Evolutionary conservation across 768 basidiomycete genomes (phyloP).

Genomic region (Kwoniella bestiolae): DNA sequence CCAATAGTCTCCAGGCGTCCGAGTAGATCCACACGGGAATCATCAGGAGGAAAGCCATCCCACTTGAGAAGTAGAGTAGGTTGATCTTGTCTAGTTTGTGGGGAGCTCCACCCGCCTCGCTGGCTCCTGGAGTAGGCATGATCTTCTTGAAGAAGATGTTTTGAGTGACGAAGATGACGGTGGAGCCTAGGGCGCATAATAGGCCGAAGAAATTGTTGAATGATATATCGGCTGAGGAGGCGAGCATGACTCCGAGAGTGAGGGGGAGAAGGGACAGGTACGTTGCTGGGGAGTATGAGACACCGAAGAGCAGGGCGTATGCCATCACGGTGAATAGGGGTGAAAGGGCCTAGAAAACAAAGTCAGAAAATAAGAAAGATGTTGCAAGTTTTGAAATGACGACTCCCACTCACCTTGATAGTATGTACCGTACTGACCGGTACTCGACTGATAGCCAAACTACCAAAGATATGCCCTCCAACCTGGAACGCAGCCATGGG

Average conservation of each 20-base stretch:
- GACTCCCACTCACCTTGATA: slow-evolving; percentile 75
- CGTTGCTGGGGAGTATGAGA: slow-evolving; percentile 87
- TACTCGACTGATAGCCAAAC: slow-evolving; percentile 93
- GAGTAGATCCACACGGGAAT: slow-evolving; percentile 91
- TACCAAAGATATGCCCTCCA: slow-evolving; percentile 95
- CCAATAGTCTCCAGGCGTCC: slow-evolving; percentile 74
- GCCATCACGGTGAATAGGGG: slow-evolving; percentile 96
- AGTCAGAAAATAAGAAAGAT: too few species aligned
- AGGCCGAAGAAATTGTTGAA: slow-evolving; percentile 83
- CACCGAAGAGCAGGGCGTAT: slow-evolving; percentile 89
- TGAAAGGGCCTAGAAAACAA: slow-evolving; percentile 74
- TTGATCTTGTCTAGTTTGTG: slow-evolving; percentile 96
- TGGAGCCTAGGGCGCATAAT: slow-evolving; percentile 95
- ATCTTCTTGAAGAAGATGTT: slow-evolving; percentile 99
- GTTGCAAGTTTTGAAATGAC: not conserved
- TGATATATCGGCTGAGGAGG: slow-evolving; percentile 89
- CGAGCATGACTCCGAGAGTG: slow-evolving; percentile 95
- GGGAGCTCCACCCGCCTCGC: slow-evolving; percentile 47
- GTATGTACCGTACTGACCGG: slow-evolving; percentile 98
- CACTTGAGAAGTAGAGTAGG: slow-evolving; percentile 88
- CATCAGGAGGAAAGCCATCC: slow-evolving; percentile 94
- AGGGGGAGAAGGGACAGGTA: slow-evolving; percentile 93
- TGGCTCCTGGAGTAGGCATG: slow-evolving; percentile 67
- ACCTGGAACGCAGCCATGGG: slow-evolving; percentile 99
- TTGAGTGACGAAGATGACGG: slow-evolving; percentile 92